Evolutionary conservation across 2,329 filamentous ascomycete species (phyloP), one percentile per base, ranked within the genome.

Genomic region (Exophiala calicioides): DNA sequence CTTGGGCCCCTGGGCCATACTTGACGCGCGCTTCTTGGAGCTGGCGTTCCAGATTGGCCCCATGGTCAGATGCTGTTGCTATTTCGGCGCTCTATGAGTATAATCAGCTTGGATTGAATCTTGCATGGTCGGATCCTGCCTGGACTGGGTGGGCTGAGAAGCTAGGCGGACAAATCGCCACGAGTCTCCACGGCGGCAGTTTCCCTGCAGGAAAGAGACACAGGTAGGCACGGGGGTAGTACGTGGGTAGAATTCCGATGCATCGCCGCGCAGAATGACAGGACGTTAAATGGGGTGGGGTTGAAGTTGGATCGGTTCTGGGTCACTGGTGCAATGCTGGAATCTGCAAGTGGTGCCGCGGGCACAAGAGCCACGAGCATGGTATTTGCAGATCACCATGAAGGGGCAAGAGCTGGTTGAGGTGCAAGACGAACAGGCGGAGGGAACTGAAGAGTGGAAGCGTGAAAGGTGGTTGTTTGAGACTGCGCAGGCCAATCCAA

Each of bases 361-460:
- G 18, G 21, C 27, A 23, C 45, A 48, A 8, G n/a, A 30, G 39
- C 45, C 45, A 7, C 27, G 26, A 21, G 13, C 19, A n/a, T 38
- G 34, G 39, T 37, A 48, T 20, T 34, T 48, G 33, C 45, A 48
- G 6, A 20, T 13, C 15, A 10, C 12, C 39, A 48, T 48, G 19
- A n/a, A n/a, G n/a, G n/a, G n/a, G n/a, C n/a, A n/a, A n/a, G n/a
- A n/a, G n/a, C n/a, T n/a, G n/a, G n/a, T n/a, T n/a, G n/a, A n/a
- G n/a, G n/a, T n/a, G n/a, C n/a, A n/a, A 19, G 16, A 20, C 10
- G 18, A 13, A n/a, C 3, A 19, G 26, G 4, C 21, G 29, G n/a
- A n/a, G 10, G 29, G 29, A 18, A 34, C 9, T 6, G 24, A 18
- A 6, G 33, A n/a, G 21, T 30, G 33, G 10, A 20, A 13, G 19